Conservation (phyloP, 2,329 filamentous ascomycete genomes). For the Neofusicoccum ribis region DNA sequence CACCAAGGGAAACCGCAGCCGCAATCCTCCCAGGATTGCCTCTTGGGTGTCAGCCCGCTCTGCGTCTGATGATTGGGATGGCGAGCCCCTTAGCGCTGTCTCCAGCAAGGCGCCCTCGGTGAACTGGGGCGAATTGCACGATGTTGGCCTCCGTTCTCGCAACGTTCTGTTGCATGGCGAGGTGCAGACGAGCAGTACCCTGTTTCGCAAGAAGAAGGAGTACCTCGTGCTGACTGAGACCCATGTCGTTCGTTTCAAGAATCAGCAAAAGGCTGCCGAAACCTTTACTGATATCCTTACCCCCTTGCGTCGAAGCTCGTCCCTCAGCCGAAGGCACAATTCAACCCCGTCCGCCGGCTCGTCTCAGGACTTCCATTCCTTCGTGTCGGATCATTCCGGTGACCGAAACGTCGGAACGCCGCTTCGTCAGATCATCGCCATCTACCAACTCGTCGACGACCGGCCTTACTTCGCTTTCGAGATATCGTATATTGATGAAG, state of each 20-base stretch:
- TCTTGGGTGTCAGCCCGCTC: conserved; percentile 55
- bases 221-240: conserved; percentile 71
- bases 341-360: conserved; percentile 61
- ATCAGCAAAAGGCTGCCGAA: conserved; percentile 64
- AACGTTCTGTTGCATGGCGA: conserved; percentile 66
- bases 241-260: conserved; percentile 69
- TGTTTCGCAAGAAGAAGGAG: conserved; percentile 72
- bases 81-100: conserved; percentile 50
- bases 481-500: conserved; percentile 67
- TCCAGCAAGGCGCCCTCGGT: conserved; percentile 53
- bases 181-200: conserved; percentile 67
- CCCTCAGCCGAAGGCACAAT: conserved; percentile 59
- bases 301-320: conserved; percentile 30
- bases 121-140: conserved; percentile 45
- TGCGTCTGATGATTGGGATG: conserved; percentile 53
- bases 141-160: conserved; percentile 32
- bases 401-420: conserved; percentile 60
- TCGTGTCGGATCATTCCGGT: conserved; percentile 49
- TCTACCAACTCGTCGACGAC: conserved; percentile 67
- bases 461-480: conserved; percentile 67
- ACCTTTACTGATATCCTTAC: conserved; percentile 50
- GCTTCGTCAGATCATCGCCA: conserved; percentile 66
- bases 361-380: conserved; percentile 60
- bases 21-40: conserved; percentile 54
- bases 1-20: conserved; percentile 23